Percentiles rank a stretch among this genome's conserved stretches.
Conservation (phyloP, 2,329 filamentous ascomycete genomes). For the Mycosphaerella arachidis region DNA sequence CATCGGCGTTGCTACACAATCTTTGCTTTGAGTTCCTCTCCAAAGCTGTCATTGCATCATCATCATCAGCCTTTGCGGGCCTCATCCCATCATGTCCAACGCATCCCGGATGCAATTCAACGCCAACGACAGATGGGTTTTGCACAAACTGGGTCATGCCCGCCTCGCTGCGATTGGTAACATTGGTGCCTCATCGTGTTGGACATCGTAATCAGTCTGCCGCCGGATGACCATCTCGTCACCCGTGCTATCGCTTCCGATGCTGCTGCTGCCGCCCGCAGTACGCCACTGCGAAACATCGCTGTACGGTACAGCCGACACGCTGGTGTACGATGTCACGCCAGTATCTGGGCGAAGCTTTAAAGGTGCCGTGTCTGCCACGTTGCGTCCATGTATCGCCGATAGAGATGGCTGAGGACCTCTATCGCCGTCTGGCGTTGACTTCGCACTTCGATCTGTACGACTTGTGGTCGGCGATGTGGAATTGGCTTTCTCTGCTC, state of each 20-base stretch:
- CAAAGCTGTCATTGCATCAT: neutral
- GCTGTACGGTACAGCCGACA: conserved; percentile 15
- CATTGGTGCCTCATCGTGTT: conserved; percentile 24
- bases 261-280: conserved; percentile 8
- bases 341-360: conserved; percentile 20
- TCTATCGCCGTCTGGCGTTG: conserved; percentile 1
- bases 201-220: conserved; percentile 24
- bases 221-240: conserved; percentile 29
- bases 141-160: conserved; percentile 6
- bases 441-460: neutral
- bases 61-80: neutral
- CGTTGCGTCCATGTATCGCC: neutral
- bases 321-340: conserved; percentile 8
- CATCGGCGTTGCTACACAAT: neutral
- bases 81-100: neutral
- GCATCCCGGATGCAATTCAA: neutral
- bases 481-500: conserved; percentile 14
- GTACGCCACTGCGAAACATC: conserved; percentile 11
- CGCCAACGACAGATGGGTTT: neutral
- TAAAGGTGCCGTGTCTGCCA: conserved; percentile 6
- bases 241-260: conserved; percentile 15
- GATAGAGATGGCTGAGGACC: neutral
- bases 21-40: neutral
- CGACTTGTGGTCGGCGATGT: conserved; percentile 5
- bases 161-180: conserved; percentile 10